Evolutionary conservation across 352 stramenopile species (phyloP).

Genomic region (Pythium folliculosum): DNA sequence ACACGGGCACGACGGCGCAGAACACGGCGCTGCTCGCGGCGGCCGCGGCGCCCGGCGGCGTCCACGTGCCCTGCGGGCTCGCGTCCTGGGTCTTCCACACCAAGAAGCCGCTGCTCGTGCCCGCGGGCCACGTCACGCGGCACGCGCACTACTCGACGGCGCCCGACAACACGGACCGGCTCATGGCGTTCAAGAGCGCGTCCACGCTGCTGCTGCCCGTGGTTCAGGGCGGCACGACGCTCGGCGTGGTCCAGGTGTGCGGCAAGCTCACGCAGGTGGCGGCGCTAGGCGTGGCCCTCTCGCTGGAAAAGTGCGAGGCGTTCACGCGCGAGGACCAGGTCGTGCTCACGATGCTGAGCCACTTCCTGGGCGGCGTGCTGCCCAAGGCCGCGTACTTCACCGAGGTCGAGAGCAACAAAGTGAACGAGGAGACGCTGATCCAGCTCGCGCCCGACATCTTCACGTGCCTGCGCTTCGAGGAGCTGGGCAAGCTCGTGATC

Average conservation of each 20-base stretch:
- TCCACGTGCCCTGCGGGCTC: slow-evolving; percentile 43
- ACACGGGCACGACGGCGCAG: slow-evolving; percentile 20
- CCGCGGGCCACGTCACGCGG: slow-evolving; percentile 45
- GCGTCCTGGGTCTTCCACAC: slow-evolving; percentile 72
- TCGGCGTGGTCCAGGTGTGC: slow-evolving; percentile 64
- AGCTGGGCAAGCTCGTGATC: slow-evolving; percentile 77
- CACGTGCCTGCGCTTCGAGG: slow-evolving; percentile 77
- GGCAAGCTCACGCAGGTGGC: slow-evolving; percentile 62
- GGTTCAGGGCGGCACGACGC: slow-evolving; percentile 33
- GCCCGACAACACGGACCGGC: slow-evolving; percentile 61
- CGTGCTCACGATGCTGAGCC: slow-evolving; percentile 47
- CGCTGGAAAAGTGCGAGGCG: slow-evolving; percentile 57
- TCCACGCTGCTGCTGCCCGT: slow-evolving; percentile 67
- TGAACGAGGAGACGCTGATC: slow-evolving; percentile 80
- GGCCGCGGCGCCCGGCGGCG: background rate
- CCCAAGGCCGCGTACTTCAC: slow-evolving; percentile 79
- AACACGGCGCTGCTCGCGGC: slow-evolving; percentile 20
- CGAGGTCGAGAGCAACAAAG: slow-evolving; percentile 79
- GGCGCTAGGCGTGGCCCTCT: slow-evolving; percentile 61
- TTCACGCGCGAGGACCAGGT: slow-evolving; percentile 65
- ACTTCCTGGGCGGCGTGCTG: slow-evolving; percentile 66
- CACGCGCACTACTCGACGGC: slow-evolving; percentile 57
- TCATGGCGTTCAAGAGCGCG: slow-evolving; percentile 53
- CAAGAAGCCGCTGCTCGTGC: slow-evolving; percentile 57
- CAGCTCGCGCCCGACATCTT: slow-evolving; percentile 76